These are phyloP conservation scores for Periglandula ipomoeae DNA, from an alignment of 2,329 filamentous ascomycete species.

Conservation along the genomic window DNA sequence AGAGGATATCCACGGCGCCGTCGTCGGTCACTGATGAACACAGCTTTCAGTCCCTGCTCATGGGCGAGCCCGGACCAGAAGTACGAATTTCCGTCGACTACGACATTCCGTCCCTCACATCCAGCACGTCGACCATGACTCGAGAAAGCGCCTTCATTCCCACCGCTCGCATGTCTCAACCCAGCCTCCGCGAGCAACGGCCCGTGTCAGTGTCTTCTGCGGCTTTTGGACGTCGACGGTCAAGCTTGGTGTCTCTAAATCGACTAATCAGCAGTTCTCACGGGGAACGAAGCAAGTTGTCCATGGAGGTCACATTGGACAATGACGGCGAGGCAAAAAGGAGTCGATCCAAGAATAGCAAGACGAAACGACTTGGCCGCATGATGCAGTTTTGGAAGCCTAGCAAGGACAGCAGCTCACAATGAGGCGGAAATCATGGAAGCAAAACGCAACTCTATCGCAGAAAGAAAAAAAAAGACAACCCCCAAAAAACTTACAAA, in stretches of 20 bases:
- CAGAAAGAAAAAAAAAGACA: not conserved
- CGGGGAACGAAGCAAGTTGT: slow-evolving; percentile 66
- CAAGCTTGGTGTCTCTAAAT: slow-evolving; percentile 68
- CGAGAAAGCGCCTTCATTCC: slow-evolving; percentile 49
- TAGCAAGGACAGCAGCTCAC: slow-evolving; percentile 32
- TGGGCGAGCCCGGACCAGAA: slow-evolving; percentile 67
- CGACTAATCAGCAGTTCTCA: slow-evolving; percentile 67
- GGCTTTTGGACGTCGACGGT: slow-evolving; percentile 60
- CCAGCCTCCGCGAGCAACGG: slow-evolving; percentile 43
- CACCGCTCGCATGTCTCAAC: slow-evolving; percentile 37
- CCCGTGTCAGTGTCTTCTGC: slow-evolving; percentile 53
- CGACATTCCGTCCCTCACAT: slow-evolving; percentile 65
- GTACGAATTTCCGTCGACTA: slow-evolving; percentile 58
- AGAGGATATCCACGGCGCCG: slow-evolving; percentile 64
- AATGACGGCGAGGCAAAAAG: slow-evolving; percentile 45
- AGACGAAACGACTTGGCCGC: slow-evolving; percentile 60
- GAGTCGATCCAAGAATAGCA: slow-evolving; percentile 49
- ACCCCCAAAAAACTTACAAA: not conserved
- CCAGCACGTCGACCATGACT: slow-evolving; percentile 69
- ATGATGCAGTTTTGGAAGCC: slow-evolving; percentile 74
- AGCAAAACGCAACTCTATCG: not conserved
- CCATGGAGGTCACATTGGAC: slow-evolving; percentile 54
- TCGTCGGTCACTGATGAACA: slow-evolving; percentile 67
- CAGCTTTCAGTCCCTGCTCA: slow-evolving; percentile 58
- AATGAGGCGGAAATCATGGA: slow-evolving; percentile 10